Evolutionary conservation across 176 grass and related monocot species (phyloP), one percentile per base, ranked within the genome.

Genomic region (Oryza punctata): DNA sequence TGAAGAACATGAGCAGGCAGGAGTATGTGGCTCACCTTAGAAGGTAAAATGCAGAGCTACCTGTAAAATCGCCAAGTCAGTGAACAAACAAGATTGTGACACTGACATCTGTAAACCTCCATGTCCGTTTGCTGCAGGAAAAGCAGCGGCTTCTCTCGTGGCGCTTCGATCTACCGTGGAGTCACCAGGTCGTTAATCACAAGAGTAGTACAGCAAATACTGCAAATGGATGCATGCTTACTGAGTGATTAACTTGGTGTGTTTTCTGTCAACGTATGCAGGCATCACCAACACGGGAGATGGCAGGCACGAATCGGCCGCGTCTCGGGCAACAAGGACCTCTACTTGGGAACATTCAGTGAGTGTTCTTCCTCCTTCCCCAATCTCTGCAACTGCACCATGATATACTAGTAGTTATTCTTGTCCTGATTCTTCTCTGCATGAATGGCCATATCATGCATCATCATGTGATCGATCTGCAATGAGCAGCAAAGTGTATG

Each of bases 231-330:
- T 21, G 1, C 12, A 19, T 25, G 18, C 18, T 33, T 63, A 49
- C 78, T 69, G 45, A 57, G 50, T 61, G 3, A 61, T 61, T 61
- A 28, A 0, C 4, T 21, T 52, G 33, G 40, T 15, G 7, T 24
- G 57, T 60, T 60, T 46, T 59, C 1, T 60, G 43, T 21, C 74
- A 5, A 13, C 32, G 16, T 29, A 4, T 28, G 12, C 79, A 93
- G 93, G 90, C 93, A 95, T 90, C 93, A 95, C 72, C 88, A 92
- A 65, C 93, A 92, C 73, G 90, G 93, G 33, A 78, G 93, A 19
- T 95, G 93, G 93, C 93, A 95, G 61, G 93, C 93, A 28, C 87
- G 93, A 73, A 95, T 95, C 33, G 93, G 93, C 67, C 88, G 93
- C 72, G 93, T 95, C 75, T 95, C 93, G 7, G 93, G 93, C 78